These are phyloP conservation scores for Termitomyces sp. DNA, from an alignment of 768 basidiomycete species.

Conservation along the genomic window DNA sequence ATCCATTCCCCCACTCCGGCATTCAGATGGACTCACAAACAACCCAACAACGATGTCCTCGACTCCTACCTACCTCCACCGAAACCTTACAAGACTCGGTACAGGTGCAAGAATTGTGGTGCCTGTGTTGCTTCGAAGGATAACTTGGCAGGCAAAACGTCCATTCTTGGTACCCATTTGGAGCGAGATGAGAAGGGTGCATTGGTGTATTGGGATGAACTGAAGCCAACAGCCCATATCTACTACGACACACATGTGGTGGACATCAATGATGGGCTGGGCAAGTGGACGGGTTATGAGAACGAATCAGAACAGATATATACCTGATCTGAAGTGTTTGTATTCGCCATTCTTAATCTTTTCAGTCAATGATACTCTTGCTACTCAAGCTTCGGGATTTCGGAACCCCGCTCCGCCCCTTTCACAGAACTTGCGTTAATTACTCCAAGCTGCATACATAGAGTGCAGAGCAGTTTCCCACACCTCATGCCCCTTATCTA, in stretches of 20 bases:
- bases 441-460: neutral
- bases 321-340: constrained; percentile 6
- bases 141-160: constrained; percentile 42
- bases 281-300: constrained; percentile 69
- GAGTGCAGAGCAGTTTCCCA: neutral
- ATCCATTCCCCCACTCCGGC: constrained; percentile 48
- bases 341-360: neutral
- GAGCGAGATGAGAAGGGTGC: constrained; percentile 48
- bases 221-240: constrained; percentile 63
- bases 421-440: neutral
- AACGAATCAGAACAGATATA: constrained; percentile 35
- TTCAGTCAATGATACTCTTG: neutral
- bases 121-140: constrained; percentile 51
- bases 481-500: neutral
- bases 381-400: neutral
- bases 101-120: constrained; percentile 63
- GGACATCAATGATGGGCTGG: constrained; percentile 51
- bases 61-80: constrained; percentile 44
- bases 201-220: constrained; percentile 47
- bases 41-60: constrained; percentile 29
- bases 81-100: constrained; percentile 61
- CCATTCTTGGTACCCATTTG: constrained; percentile 56
- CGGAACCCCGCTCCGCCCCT: neutral
- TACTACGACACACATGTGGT: constrained; percentile 65
- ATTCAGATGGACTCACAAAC: constrained; percentile 53